These are phyloP conservation scores for Bryum argenteum DNA, from an alignment of 225 moss, liverwort and hornwort species.

Conservation along the genomic window DNA sequence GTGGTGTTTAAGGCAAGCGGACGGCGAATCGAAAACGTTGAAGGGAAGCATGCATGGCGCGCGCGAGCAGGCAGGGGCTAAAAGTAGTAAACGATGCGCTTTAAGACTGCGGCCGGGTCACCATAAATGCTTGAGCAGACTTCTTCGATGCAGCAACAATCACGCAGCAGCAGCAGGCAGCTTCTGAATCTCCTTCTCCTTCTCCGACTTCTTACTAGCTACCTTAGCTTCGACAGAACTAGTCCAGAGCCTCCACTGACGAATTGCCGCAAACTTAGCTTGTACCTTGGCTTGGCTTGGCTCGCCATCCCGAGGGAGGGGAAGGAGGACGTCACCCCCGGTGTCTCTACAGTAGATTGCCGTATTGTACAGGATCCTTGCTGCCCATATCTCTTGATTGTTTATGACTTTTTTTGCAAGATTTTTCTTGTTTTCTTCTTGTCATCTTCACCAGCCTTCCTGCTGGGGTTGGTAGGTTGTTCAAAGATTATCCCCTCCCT, in stretches of 20 bases:
- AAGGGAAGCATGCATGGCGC: neutral
- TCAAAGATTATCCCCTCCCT: no score
- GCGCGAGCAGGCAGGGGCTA: constrained; percentile 2
- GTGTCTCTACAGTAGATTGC: no score
- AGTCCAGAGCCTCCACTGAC: no score
- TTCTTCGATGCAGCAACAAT: constrained; percentile 7
- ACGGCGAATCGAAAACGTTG: neutral
- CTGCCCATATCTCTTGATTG: no score
- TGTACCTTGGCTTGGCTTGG: neutral
- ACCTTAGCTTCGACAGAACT: neutral
- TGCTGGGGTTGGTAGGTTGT: no score
- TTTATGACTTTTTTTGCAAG: no score
- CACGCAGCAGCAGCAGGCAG: constrained; percentile 1
- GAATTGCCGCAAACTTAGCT: no score
- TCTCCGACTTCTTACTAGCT: no score
- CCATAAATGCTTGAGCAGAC: neutral
- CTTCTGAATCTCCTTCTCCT: neutral
- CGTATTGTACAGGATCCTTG: no score
- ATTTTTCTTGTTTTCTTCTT: no score
- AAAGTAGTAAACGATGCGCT: neutral
- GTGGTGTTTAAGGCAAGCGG: neutral
- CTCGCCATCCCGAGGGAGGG: neutral
- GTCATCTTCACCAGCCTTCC: no score
- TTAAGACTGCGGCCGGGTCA: neutral
- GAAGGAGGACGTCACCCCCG: neutral